These are phyloP conservation scores for Simplicillium aogashimaense DNA, from an alignment of 2,329 filamentous ascomycete genomes.

Conservation along the genomic window DNA sequence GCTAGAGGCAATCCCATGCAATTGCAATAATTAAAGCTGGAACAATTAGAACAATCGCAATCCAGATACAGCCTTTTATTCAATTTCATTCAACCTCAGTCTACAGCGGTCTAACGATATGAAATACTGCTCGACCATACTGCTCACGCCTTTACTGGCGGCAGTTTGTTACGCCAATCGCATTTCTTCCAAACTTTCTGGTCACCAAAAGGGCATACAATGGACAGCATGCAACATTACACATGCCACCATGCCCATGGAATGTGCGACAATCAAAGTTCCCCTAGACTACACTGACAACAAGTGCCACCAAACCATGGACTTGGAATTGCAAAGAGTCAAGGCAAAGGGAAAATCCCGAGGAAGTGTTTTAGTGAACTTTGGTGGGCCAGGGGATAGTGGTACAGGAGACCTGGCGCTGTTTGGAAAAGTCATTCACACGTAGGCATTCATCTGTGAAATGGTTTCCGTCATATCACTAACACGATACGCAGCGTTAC, in stretches of 20 bases:
- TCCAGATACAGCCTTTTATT: too few relatives aligned
- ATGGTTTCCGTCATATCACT: neutral
- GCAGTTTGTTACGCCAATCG: too few relatives aligned
- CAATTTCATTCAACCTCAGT: too few relatives aligned
- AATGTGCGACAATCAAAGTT: constrained; percentile 19
- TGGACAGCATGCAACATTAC: neutral
- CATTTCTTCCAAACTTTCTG: too few relatives aligned
- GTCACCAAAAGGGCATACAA: neutral
- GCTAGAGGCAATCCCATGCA: too few relatives aligned
- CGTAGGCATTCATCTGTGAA: neutral
- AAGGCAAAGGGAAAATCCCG: constrained; percentile 16
- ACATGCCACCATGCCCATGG: constrained; percentile 2
- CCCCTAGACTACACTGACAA: constrained; percentile 22
- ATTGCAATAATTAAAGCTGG: too few relatives aligned
- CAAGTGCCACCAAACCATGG: constrained; percentile 10
- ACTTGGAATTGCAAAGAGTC: constrained; percentile 16
- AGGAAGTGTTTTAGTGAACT: constrained; percentile 21
- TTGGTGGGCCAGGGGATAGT: constrained; percentile 18
- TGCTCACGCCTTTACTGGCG: too few relatives aligned
- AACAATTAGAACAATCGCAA: too few relatives aligned
- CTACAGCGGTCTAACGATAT: too few relatives aligned
- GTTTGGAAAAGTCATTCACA: neutral
- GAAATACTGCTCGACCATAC: too few relatives aligned
- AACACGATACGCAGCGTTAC: constrained; percentile 4
- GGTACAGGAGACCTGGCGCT: neutral